These are phyloP conservation scores for Epichloe brachyelytri DNA, from an alignment of 2,329 filamentous ascomycete genomes.

Conservation along the genomic window DNA sequence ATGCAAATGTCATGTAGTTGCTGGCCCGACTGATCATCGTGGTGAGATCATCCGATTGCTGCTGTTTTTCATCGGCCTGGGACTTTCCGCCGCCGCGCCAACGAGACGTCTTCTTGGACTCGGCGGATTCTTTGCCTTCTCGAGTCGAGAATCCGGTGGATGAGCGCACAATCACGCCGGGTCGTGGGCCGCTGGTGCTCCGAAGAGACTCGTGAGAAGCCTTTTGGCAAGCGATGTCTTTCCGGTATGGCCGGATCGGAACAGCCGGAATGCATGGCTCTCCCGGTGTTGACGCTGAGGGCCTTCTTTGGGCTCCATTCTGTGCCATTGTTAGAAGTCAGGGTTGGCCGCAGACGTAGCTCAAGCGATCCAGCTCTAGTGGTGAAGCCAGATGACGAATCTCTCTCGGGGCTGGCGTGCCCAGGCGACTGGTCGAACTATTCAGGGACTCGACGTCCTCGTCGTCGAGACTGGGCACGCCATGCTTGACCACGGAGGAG, in stretches of 20 bases:
- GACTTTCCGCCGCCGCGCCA: conserved; percentile 41
- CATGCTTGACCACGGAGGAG: conserved; percentile 41
- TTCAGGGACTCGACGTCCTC: conserved; percentile 34
- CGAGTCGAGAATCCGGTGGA: conserved; percentile 32
- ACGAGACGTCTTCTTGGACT: conserved; percentile 33
- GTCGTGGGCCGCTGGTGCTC: conserved; percentile 25
- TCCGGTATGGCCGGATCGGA: conserved; percentile 30
- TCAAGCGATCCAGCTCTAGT: conserved; percentile 65
- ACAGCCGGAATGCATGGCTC: conserved; percentile 38
- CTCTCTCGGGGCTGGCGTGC: conserved; percentile 30
- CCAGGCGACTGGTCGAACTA: conserved; percentile 25
- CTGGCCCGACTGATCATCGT: conserved; percentile 94
- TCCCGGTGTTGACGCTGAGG: conserved; percentile 30
- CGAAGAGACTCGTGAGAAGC: conserved; percentile 44
- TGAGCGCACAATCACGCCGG: conserved; percentile 30
- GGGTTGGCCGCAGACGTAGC: conserved; percentile 68
- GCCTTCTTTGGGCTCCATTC: conserved; percentile 31
- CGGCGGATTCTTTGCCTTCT: conserved; percentile 23
- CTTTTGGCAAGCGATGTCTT: conserved; percentile 35
- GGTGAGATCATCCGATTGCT: conserved; percentile 74
- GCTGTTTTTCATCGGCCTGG: conserved; percentile 42
- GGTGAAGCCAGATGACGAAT: conserved; percentile 31
- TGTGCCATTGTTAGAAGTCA: conserved; percentile 42
- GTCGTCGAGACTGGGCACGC: conserved; percentile 8
- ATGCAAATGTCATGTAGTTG: conserved; percentile 93